Percentiles rank a stretch among this genome's conserved stretches.
These are phyloP conservation scores for Scopulariopsis brevicaulis DNA, from an alignment of 2,329 filamentous ascomycete genomes.

Conservation along the genomic window DNA sequence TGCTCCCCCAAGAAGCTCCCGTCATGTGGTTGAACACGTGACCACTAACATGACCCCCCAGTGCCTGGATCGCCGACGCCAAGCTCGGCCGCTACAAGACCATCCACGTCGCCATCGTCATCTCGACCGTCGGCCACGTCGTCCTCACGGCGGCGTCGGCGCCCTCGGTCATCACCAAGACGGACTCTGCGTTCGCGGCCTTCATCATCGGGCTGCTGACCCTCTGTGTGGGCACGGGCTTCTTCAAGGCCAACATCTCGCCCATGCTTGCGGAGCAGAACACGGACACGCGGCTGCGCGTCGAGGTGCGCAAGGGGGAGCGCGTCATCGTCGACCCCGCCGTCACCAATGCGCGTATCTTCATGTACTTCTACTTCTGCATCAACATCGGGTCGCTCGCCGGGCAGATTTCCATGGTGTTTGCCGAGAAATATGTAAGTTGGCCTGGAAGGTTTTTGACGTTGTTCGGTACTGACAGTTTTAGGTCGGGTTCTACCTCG, in stretches of 20 bases:
- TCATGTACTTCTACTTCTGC: conserved; percentile 45
- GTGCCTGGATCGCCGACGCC: conserved; percentile 52
- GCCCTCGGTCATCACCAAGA: conserved; percentile 47
- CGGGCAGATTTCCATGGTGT: conserved; percentile 48
- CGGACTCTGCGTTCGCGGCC: conserved; percentile 46
- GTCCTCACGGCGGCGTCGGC: conserved; percentile 55
- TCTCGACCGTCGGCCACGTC: conserved; percentile 55
- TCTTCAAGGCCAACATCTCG: conserved; percentile 74
- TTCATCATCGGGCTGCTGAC: conserved; percentile 54
- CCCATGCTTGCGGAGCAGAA: conserved; percentile 64
- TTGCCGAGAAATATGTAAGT: conserved; percentile 58
- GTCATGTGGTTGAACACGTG: not conserved
- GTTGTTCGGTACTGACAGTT: not conserved
- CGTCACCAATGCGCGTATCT: conserved; percentile 56
- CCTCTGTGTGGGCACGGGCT: conserved; percentile 56
- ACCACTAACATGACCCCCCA: conserved; percentile 8
- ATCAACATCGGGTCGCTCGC: conserved; percentile 56
- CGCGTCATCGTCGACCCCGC: conserved; percentile 61
- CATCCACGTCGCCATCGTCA: conserved; percentile 53
- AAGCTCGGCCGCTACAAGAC: conserved; percentile 64
- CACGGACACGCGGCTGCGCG: conserved; percentile 41
- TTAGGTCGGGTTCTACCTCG: conserved; percentile 57
- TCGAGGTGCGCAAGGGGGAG: conserved; percentile 47
- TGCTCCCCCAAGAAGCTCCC: conserved; percentile 8
- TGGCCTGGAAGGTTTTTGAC: not conserved